These are phyloP conservation scores for Torulaspora delbrueckii DNA, from an alignment of 805 yeast genomes.

Conservation along the genomic window DNA sequence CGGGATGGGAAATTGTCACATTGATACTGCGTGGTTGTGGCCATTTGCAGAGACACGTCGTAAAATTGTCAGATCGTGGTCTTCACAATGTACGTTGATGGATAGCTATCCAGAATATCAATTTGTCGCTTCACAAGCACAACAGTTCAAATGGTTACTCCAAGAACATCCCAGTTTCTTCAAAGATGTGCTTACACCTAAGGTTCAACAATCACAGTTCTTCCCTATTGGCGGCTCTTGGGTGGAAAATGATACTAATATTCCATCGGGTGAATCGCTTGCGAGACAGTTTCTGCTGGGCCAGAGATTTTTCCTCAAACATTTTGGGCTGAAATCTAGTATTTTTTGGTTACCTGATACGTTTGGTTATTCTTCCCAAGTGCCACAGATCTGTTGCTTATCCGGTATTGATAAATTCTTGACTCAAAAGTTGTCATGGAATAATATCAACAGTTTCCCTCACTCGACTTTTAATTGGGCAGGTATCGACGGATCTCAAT, in stretches of 20 bases:
- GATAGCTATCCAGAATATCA: constrained; percentile 88
- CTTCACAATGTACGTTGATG: constrained; percentile 79
- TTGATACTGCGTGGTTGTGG: constrained; percentile 99
- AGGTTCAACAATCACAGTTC: constrained; percentile 67
- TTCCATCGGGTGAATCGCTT: constrained; percentile 91
- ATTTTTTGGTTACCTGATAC: constrained; percentile 97
- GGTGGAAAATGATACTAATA: constrained; percentile 96
- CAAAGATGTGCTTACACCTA: constrained; percentile 51
- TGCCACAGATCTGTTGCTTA: constrained; percentile 87
- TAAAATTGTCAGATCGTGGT: constrained; percentile 92
- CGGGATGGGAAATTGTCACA: constrained; percentile 93
- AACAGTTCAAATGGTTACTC: constrained; percentile 89
- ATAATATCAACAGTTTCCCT: constrained; percentile 88
- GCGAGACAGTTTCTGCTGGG: constrained; percentile 87
- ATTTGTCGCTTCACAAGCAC: constrained; percentile 94
- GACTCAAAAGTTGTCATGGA: constrained; percentile 95
- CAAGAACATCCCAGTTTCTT: constrained; percentile 82
- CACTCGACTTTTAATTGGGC: constrained; percentile 91
- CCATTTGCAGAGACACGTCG: constrained; percentile 97
- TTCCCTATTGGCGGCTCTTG: constrained; percentile 94
- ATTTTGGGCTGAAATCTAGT: constrained; percentile 71
- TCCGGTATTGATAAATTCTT: constrained; percentile 81
- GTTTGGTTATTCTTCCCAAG: constrained; percentile 91
- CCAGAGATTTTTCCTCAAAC: constrained; percentile 73
- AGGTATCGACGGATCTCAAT: constrained; percentile 90